A percentile compares a stretch with the other conserved stretches of the same genome.
Evolutionary conservation across 352 stramenopile species (phyloP).

Genomic region (Globisporangium megalacanthum): DNA sequence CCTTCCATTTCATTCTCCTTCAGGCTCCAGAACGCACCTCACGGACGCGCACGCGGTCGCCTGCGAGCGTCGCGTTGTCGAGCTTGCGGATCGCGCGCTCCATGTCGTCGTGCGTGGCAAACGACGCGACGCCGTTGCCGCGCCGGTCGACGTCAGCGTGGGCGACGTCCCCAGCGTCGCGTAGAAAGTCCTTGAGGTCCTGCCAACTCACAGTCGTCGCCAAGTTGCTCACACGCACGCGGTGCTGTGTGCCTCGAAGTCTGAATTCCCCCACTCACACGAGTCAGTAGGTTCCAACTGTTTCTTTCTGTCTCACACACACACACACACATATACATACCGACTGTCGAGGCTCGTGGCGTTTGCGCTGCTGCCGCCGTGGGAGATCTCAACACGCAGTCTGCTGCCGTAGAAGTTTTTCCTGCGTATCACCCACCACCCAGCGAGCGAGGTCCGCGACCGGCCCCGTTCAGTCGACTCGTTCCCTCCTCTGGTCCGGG

Average conservation of each 20-base stretch:
- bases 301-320: no score
- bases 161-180: conserved; percentile 50
- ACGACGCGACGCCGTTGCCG: conserved; percentile 57
- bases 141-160: conserved; percentile 61
- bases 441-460: no score
- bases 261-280: conserved; percentile 7
- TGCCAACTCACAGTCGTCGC: conserved; percentile 40
- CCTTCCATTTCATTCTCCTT: neutral
- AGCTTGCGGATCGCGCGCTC: conserved; percentile 46
- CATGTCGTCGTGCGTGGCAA: conserved; percentile 58
- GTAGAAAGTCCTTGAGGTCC: conserved; percentile 68
- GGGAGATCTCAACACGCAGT: conserved; percentile 55
- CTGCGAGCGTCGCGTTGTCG: conserved; percentile 36
- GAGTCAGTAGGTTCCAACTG: no score
- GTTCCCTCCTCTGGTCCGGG: neutral
- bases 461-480: neutral
- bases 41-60: conserved; percentile 40
- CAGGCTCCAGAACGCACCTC: conserved; percentile 14
- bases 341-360: conserved; percentile 9
- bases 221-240: conserved; percentile 42
- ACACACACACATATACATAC: neutral
- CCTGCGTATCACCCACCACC: conserved; percentile 1
- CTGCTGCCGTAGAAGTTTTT: conserved; percentile 24
- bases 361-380: conserved; percentile 9
- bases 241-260: conserved; percentile 42